Evolutionary conservation across 805 yeast genomes (phyloP).

Genomic region (Suhomyces xylopsoci): DNA sequence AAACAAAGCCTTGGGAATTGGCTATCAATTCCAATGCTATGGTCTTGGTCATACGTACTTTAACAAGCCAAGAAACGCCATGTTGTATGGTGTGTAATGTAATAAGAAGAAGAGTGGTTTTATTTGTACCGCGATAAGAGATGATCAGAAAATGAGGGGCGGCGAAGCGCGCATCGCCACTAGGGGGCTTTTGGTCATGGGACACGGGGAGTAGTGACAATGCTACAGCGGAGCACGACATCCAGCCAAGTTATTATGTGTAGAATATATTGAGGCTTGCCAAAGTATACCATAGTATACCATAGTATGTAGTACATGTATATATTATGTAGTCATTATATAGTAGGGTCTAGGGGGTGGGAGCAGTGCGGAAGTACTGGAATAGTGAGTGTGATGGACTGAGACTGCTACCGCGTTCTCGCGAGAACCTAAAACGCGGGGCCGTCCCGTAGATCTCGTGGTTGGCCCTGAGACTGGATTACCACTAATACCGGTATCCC

Average conservation of each 20-base stretch:
- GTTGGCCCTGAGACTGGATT: neutral
- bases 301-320: no score
- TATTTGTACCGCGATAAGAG: constrained; percentile 4
- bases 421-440: neutral
- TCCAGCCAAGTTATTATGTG: no score
- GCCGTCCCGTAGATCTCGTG: neutral
- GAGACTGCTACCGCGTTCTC: neutral
- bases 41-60: neutral
- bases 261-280: no score
- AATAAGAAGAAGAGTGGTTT: neutral
- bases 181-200: constrained; percentile 1
- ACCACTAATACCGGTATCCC: neutral
- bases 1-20: no score
- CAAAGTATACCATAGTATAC: no score
- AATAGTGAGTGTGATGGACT: no score
- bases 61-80: neutral
- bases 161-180: neutral
- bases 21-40: neutral
- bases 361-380: no score
- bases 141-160: constrained; percentile 2
- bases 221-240: neutral
- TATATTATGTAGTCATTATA: no score
- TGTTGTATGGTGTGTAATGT: neutral
- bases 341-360: neutral
- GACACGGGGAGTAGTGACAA: neutral